phyloP scores from a whole-genome alignment of 768 basidiomycete genomes.

The Pisolithus tinctorius region DNA sequence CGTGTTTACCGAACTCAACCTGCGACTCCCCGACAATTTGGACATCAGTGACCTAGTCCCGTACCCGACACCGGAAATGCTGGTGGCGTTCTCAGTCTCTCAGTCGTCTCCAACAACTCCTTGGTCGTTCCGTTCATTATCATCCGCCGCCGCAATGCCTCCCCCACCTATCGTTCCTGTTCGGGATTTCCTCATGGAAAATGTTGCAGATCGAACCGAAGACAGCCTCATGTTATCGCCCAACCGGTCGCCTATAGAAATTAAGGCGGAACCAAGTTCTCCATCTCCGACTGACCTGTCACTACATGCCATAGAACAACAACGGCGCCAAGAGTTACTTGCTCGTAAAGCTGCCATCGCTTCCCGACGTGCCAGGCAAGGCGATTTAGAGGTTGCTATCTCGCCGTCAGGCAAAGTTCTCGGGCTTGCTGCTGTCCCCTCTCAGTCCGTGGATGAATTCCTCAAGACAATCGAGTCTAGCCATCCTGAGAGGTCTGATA shows the following conservation, averaged over 20 bases:
- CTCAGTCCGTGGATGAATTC: constrained; percentile 69
- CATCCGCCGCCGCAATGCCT: constrained; percentile 26
- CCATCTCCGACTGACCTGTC: constrained; percentile 20
- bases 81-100: constrained; percentile 25
- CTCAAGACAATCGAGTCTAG: constrained; percentile 54
- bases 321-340: constrained; percentile 65
- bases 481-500: constrained; percentile 9
- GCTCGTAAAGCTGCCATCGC: constrained; percentile 73
- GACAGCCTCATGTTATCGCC: constrained; percentile 19
- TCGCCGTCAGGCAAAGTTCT: constrained; percentile 21
- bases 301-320: constrained; percentile 69
- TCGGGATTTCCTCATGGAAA: constrained; percentile 14
- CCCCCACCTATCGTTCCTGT: constrained; percentile 27
- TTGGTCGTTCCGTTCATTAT: constrained; percentile 18
- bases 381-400: constrained; percentile 18
- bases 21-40: constrained; percentile 59
- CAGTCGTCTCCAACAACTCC: constrained; percentile 22
- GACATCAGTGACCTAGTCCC: constrained; percentile 54
- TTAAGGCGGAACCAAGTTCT: constrained; percentile 26
- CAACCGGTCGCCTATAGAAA: constrained; percentile 19
- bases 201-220: constrained; percentile 10
- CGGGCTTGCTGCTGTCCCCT: constrained; percentile 32
- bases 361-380: constrained; percentile 50
- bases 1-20: constrained; percentile 71
- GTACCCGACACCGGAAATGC: constrained; percentile 40